phyloP scores from a whole-genome alignment of 2,329 filamentous ascomycete genomes.

The Cladophialophora immunda region DNA sequence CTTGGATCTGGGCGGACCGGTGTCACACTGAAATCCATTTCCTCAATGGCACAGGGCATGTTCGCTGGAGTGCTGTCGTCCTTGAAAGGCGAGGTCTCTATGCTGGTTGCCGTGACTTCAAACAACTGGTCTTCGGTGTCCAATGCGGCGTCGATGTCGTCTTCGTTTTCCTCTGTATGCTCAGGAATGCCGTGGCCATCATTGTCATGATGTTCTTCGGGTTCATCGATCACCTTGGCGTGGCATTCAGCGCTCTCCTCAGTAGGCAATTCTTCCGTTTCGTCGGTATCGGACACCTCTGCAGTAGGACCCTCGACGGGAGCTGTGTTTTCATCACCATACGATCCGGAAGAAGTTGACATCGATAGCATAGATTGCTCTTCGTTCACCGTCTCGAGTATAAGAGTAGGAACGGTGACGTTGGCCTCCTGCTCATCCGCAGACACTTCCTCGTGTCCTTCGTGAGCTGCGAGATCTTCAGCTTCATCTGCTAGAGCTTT shows the following conservation, averaged over 20 bases:
- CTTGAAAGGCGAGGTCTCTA: constrained; percentile 18
- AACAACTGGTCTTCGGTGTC: constrained; percentile 11
- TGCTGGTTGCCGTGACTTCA: constrained; percentile 16
- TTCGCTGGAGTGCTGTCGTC: not conserved
- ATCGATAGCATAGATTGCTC: constrained; percentile 55
- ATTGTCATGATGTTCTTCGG: not conserved
- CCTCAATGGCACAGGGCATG: constrained; percentile 14
- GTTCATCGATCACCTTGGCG: not conserved
- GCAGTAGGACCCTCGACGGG: constrained; percentile 16
- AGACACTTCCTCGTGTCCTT: constrained; percentile 48
- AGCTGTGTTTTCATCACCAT: constrained; percentile 70
- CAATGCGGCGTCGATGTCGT: constrained; percentile 16
- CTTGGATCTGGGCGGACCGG: constrained; percentile 59
- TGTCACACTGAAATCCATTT: constrained; percentile 52
- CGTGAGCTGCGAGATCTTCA: constrained; percentile 33
- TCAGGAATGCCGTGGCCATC: not conserved
- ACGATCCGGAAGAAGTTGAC: constrained; percentile 71
- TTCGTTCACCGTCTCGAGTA: constrained; percentile 25
- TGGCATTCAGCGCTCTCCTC: constrained; percentile 1
- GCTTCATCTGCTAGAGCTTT: constrained; percentile 36
- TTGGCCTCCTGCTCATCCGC: not conserved
- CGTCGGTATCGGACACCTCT: constrained; percentile 63
- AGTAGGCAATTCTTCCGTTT: constrained; percentile 43
- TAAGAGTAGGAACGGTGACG: not conserved
- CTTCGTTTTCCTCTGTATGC: constrained; percentile 11